Evolutionary conservation across 1,284 basidiomycete genomes (phyloP), one percentile per base, ranked within the genome.

Genomic region (Exsudoporus floridanus): DNA sequence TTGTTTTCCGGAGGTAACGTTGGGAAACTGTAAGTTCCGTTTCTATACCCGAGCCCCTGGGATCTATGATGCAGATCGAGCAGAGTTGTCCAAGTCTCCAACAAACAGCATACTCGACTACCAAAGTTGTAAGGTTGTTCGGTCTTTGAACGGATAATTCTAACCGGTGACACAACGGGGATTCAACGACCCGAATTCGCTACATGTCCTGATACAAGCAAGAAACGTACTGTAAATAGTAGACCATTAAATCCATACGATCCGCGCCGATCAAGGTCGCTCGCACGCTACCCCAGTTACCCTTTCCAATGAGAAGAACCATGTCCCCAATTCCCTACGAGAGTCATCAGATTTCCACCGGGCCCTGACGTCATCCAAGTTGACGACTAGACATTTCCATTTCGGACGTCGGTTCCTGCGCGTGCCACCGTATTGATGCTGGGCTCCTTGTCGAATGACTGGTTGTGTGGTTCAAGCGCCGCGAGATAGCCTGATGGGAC

Each of bases 1-100:
- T 74, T 94, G 31, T 94, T 85, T 71, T 80, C 70, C 2, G 92
- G 92, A 14, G 84, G 79, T 28, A 94, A 94, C 64, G 84, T 79
- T 0, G n/a, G 92, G 27, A 94, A 94, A 73, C 72, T 92, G 84
- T 88, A 61, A 62, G 89, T 80, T 27, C 43, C 23, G 39, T 14
- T 43, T 51, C 25, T 53, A 35, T 28, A 19, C 4, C 36, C 30
- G 9, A 25, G 5, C 1, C 7, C 44, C 9, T 27, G 13, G 35
- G 14, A 36, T 23, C 49, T 28, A 38, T 40, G 45, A 30, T 19
- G 13, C 36, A 19, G n/a, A 19, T 42, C 12, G 5, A 19, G 25
- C 37, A 45, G 81, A 38, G 74, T 82, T 27, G 75, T 82, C 10
- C 79, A 76, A 56, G 72, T 82, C 10, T 74, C 76, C 5, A 71